These are phyloP conservation scores for Boletus vinaceobasis DNA, from an alignment of 768 basidiomycete genomes.

Conservation along the genomic window DNA sequence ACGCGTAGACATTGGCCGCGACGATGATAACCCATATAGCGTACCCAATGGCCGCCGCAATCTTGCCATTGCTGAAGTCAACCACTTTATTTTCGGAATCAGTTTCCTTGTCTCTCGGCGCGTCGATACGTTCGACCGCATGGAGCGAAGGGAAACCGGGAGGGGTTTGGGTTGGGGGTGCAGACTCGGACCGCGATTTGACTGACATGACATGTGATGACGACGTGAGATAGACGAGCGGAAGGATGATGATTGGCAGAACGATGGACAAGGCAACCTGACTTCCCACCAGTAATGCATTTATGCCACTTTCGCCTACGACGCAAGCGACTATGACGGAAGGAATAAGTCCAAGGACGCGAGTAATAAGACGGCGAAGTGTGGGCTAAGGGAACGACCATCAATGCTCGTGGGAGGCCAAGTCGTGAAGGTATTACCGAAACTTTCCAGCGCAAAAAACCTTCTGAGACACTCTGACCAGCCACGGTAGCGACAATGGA, in stretches of 20 bases:
- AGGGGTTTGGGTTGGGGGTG: background rate
- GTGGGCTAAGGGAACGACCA: conserved; percentile 49
- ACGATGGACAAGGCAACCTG: conserved; percentile 84
- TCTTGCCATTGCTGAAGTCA: conserved; percentile 61
- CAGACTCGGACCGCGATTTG: conserved; percentile 17
- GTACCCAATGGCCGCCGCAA: conserved; percentile 49
- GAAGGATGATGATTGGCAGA: conserved; percentile 82
- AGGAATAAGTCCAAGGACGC: conserved; percentile 78
- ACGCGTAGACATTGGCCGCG: conserved; percentile 73
- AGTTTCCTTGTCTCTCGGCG: background rate
- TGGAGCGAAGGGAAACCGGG: background rate
- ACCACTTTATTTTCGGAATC: conserved; percentile 38
- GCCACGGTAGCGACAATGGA: conserved; percentile 87
- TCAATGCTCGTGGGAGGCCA: conserved; percentile 24
- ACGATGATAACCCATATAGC: conserved; percentile 63
- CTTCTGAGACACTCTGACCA: conserved; percentile 88
- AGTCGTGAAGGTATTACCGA: conserved; percentile 45
- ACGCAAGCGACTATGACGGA: conserved; percentile 74
- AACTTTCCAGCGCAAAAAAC: conserved; percentile 83
- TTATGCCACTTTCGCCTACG: conserved; percentile 66
- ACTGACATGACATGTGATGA: conserved; percentile 68
- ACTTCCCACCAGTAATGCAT: conserved; percentile 75
- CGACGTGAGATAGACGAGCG: conserved; percentile 72
- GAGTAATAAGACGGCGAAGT: conserved; percentile 77
- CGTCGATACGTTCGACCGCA: background rate